These are phyloP conservation scores for Cenchrus purpureus DNA, from an alignment of 176 grass and related monocot species.

Conservation along the genomic window DNA sequence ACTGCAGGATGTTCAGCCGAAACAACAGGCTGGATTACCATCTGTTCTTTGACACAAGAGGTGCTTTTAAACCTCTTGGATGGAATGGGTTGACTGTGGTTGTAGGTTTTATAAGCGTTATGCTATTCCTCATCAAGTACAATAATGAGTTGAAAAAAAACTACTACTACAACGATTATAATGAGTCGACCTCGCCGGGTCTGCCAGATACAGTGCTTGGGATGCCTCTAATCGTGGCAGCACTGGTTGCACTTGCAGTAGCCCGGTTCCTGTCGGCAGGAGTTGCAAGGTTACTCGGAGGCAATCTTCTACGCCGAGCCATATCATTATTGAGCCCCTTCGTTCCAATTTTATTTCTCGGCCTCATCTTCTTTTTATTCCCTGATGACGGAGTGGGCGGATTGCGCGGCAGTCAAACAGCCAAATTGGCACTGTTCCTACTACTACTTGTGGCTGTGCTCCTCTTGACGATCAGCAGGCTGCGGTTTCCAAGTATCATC, in stretches of 20 bases:
- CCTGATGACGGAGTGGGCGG: neutral
- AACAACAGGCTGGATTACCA: no score
- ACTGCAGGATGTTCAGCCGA: no score
- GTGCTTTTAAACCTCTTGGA: no score
- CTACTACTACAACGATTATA: no score
- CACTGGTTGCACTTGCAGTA: neutral
- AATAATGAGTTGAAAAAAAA: no score
- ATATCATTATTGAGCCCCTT: neutral
- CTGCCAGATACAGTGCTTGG: neutral
- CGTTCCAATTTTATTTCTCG: neutral
- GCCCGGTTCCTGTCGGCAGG: neutral
- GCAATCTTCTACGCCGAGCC: neutral
- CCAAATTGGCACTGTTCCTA: neutral
- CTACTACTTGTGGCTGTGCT: neutral
- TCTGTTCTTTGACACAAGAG: no score
- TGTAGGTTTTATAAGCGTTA: no score
- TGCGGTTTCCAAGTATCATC: neutral
- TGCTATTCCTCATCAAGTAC: neutral
- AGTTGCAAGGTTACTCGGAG: neutral
- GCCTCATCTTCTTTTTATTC: neutral
- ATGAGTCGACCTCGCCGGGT: no score
- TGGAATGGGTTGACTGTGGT: no score
- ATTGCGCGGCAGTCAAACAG: no score
- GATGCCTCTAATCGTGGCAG: no score
- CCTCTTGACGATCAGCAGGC: neutral